Evolutionary conservation across 2,329 filamentous ascomycete genomes (phyloP), one percentile per base, ranked within the genome.

Genomic region (Plenodomus biglobosus): DNA sequence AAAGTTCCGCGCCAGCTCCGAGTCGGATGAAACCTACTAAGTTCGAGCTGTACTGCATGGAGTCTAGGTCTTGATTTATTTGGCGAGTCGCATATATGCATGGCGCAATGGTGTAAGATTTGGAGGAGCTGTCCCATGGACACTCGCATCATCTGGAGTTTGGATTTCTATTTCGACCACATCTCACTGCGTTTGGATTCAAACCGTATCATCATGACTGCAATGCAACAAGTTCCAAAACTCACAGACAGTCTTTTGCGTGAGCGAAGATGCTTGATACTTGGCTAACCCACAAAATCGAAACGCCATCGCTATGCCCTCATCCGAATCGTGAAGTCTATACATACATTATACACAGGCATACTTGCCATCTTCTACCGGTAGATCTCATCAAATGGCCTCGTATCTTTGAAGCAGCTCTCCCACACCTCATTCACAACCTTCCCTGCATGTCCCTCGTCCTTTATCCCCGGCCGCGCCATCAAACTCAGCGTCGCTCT

Each of bases 371-470:
- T 3, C 11, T 7, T 15, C 15, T 55, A 92, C 71, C 90, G 85
- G 72, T 96, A 99, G 44, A 99, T 91, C 71, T 97, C 92, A 71
- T 97, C 91, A 73, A 99, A 99, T 2, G 94, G 94, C 65, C 94
- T 80, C 3, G 92, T 97, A 73, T 99, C 94, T 42, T 83, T 78
- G 71, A 95, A 99, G 73, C 94, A 99, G 63, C 91, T 96, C 60
- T 96, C 92, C 90, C 92, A 99, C n/a, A 99, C 94, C 73, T 95
- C 87, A 73, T 97, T 94, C 48, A 99, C 90, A 20, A 95, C 85
- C 75, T 88, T 90, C 42, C 84, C 82, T 3, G 94, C 94, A 59
- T 97, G 89, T 13, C 85, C 85, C 62, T 95, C 86, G 72, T 95
- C 88, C 71, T 88, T 89, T 68, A 92, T 94, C 39, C 81, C 80